Base-by-base conservation (phyloP, 2,329 filamentous ascomycete genomes). In the Aspergillus oerlinghausenensis region DNA sequence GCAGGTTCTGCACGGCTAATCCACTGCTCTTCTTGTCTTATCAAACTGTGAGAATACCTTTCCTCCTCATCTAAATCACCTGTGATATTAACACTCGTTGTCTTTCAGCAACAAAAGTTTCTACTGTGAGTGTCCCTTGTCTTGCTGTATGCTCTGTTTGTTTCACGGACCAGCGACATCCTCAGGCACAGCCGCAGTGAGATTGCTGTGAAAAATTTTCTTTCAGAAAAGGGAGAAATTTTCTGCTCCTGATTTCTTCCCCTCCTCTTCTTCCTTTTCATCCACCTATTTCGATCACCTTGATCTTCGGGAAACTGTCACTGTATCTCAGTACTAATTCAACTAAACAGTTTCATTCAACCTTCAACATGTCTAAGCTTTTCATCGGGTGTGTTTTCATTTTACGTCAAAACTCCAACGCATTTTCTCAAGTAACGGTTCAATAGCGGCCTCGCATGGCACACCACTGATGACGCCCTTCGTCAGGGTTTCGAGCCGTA, bases 391-490 rank as follows among this genome's bases (percentile, higher is more conserved):
- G 82, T 80, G 88, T 69, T 51, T 52, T 21, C 40, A 28, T 72
- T 58, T 50, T 54, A 52, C 32, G 7, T 60, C 54, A 59, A 35
- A 23, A 45, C 5, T 29, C 50, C 38, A 49, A 52, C 64, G 68
- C 57, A 65, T 59, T 55, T 51, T 58, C 52, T 54, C 14, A 52
- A 35, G 45, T 21, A 55, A 55, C 53, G 52, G 28, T 17, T 54
- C n/a, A 47, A 60, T 55, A 96, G 93, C 72, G 94, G 94, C 83
- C 91, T 99, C 67, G 91, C 94, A 70, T 99, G 94, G 94, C 92
- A 97, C 80, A 99, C 94, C 63, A 92, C 95, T 76, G 93, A 97
- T 78, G 78, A 79, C 48, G 92, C 90, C 65, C 82, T 99, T 64
- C 88, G 90, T 71, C 80, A 88, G 72, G 96, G 96, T 77, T 99